Percentiles rank a stretch among this genome's conserved stretches.
phyloP scores from a whole-genome alignment of 139 green algal species.

The Micromonas commoda region DNA sequence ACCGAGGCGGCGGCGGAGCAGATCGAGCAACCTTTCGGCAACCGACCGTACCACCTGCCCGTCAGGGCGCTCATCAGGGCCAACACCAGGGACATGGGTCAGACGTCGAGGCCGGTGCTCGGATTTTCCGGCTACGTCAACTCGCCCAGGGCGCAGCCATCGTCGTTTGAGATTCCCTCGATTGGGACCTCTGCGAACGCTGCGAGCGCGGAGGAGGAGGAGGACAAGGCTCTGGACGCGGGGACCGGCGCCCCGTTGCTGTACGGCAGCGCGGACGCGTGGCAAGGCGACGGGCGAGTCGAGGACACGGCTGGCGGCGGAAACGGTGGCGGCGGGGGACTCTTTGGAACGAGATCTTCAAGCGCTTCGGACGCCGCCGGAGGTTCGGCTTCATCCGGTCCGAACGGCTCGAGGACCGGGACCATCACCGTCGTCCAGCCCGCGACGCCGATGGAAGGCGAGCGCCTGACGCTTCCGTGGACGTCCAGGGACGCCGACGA shows the following conservation, averaged over 20 bases:
- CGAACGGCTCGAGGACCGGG: no score
- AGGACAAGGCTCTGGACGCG: not conserved
- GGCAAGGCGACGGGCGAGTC: not conserved
- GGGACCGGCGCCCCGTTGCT: not conserved
- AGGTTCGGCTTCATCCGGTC: no score
- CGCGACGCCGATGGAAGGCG: not conserved
- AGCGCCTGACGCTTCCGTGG: not conserved
- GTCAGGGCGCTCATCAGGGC: not conserved
- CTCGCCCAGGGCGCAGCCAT: not conserved
- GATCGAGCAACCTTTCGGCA: constrained; percentile 19
- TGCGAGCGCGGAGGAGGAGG: no score
- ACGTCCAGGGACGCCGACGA: not conserved
- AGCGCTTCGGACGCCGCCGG: no score
- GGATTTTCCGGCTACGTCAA: constrained; percentile 17
- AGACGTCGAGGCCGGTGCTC: constrained; percentile 8
- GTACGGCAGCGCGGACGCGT: not conserved
- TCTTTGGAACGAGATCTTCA: no score
- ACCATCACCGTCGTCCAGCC: no score
- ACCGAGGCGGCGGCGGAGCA: constrained; percentile 22
- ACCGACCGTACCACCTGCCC: constrained; percentile 17
- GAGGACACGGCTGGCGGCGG: no score
- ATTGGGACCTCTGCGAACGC: not conserved
- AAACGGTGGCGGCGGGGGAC: no score
- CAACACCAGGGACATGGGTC: constrained; percentile 7
- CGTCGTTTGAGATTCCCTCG: not conserved